Conservation (phyloP, 495 filamentous ascomycete species). For the Xylaria flabelliformis region DNA sequence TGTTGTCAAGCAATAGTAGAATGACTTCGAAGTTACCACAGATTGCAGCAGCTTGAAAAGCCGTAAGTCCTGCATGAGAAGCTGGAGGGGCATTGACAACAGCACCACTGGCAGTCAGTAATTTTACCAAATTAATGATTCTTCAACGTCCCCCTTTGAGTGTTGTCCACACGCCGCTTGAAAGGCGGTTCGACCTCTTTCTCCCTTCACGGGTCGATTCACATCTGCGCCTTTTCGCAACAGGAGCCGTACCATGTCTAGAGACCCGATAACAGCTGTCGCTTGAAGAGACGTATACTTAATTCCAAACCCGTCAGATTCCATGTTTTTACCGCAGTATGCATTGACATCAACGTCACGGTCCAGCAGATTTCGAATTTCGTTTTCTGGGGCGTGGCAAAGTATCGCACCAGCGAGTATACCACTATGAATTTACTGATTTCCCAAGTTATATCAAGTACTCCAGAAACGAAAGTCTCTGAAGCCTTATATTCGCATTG, state of each 20-base stretch:
- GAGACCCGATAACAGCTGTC: background rate
- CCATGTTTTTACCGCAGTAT: background rate
- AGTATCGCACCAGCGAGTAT: background rate
- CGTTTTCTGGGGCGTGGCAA: background rate
- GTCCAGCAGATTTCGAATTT: background rate
- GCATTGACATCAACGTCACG: background rate
- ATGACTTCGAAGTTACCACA: background rate
- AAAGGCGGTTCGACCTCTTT: background rate
- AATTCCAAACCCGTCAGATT: too few species aligned
- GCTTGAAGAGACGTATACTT: background rate
- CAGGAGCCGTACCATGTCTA: background rate
- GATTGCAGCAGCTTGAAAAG: conserved; percentile 12
- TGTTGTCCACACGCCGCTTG: background rate
- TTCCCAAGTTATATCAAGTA: background rate
- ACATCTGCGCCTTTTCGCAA: background rate
- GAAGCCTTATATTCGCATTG: background rate
- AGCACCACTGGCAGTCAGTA: conserved; percentile 25
- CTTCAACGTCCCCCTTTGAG: background rate
- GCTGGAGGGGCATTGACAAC: conserved; percentile 26
- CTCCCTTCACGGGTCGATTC: background rate
- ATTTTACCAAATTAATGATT: conserved; percentile 1
- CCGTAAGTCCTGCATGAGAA: background rate
- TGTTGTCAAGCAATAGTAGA: conserved; percentile 31
- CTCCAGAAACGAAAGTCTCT: background rate
- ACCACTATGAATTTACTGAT: background rate